Evolutionary conservation across 495 filamentous ascomycete species (phyloP).

Genomic region (Xylaria grammica): DNA sequence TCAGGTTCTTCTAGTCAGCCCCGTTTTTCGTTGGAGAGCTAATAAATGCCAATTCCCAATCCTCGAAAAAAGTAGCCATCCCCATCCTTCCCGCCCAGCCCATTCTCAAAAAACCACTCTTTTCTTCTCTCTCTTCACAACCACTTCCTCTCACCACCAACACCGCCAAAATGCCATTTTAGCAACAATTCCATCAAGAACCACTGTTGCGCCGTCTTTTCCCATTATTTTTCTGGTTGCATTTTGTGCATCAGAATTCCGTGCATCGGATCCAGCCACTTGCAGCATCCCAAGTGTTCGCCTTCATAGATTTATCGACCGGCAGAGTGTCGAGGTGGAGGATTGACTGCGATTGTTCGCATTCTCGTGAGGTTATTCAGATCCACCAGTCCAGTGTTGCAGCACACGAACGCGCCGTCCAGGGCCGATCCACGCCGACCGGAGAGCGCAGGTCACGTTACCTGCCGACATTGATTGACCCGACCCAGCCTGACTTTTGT

Average conservation of each 20-base stretch:
- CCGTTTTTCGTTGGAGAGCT: constrained; percentile 52
- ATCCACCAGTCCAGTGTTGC: constrained; percentile 35
- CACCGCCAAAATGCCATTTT: constrained; percentile 24
- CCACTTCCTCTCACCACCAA: constrained; percentile 35
- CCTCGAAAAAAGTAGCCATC: constrained; percentile 54
- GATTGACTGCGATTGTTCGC: constrained; percentile 23
- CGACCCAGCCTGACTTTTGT: too few relatives aligned
- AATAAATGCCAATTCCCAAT: constrained; percentile 37
- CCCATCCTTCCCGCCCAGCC: constrained; percentile 47
- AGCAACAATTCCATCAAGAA: constrained; percentile 57
- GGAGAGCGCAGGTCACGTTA: constrained; percentile 46
- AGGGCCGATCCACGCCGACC: constrained; percentile 38
- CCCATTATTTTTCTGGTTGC: constrained; percentile 36
- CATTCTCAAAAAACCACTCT: constrained; percentile 42
- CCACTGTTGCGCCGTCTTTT: constrained; percentile 32
- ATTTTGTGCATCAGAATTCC: constrained; percentile 36
- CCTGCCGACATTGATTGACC: constrained; percentile 19
- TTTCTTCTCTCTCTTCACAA: constrained; percentile 51
- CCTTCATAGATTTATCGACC: constrained; percentile 27
- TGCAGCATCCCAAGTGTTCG: constrained; percentile 26
- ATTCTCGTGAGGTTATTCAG: constrained; percentile 53
- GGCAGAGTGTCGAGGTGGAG: constrained; percentile 11
- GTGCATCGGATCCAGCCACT: constrained; percentile 35
- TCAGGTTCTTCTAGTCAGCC: constrained; percentile 48
- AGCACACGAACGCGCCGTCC: constrained; percentile 23